Percentiles rank a stretch among this genome's conserved stretches.
Evolutionary conservation across 495 filamentous ascomycete genomes (phyloP).

Genomic region (Diplogelasinospora grovesii): DNA sequence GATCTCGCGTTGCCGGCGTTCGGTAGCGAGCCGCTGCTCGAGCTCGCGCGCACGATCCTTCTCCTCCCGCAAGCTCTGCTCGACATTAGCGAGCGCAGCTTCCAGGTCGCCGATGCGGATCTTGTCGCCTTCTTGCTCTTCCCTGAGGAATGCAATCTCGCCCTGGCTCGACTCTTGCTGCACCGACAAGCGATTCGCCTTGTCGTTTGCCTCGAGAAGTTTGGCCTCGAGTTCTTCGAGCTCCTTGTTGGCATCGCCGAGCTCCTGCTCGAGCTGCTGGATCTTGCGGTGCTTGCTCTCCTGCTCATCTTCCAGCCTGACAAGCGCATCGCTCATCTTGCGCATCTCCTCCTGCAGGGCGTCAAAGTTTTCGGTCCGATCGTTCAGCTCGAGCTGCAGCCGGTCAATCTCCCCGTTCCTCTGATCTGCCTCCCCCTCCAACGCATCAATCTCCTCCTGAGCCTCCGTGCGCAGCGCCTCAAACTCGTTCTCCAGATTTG

Average conservation of each 20-base stretch:
- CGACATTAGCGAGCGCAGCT: conserved; percentile 64
- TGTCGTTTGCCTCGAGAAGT: conserved; percentile 72
- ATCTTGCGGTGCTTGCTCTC: conserved; percentile 55
- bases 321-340: conserved; percentile 74
- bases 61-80: conserved; percentile 69
- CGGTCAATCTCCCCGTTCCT: conserved; percentile 65
- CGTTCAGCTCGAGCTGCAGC: conserved; percentile 59
- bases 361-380: conserved; percentile 74
- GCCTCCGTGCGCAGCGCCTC: conserved; percentile 73
- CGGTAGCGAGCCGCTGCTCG: conserved; percentile 67
- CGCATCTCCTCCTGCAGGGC: conserved; percentile 87
- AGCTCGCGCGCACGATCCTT: conserved; percentile 72
- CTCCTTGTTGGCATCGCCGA: conserved; percentile 68
- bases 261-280: conserved; percentile 66
- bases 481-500: conserved; percentile 74
- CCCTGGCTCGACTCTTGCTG: conserved; percentile 88
- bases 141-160: conserved; percentile 90
- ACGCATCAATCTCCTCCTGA: conserved; percentile 72
- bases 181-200: conserved; percentile 76
- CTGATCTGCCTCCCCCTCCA: conserved; percentile 72
- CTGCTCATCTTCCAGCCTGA: conserved; percentile 82
- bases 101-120: conserved; percentile 95
- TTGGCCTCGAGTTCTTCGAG: conserved; percentile 69
- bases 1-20: conserved; percentile 79
- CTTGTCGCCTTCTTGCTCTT: conserved; percentile 97